A percentile compares a stretch with the other conserved stretches of the same genome.
Evolutionary conservation across 768 basidiomycete genomes (phyloP).

Genomic region (Brasilioporus rufonigricans): DNA sequence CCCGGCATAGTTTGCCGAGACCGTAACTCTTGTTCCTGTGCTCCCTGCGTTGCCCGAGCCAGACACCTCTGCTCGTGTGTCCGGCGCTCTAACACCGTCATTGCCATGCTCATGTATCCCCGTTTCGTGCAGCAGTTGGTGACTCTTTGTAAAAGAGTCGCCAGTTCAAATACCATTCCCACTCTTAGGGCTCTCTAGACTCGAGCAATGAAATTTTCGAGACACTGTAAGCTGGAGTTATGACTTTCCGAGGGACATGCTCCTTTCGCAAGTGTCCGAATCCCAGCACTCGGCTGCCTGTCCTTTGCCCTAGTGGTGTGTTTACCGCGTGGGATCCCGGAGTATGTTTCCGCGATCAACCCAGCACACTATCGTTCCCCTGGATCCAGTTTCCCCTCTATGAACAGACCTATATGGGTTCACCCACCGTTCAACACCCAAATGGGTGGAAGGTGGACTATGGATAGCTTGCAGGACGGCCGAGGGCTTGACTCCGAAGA

Average conservation of each 20-base stretch:
- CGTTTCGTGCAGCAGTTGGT: background rate
- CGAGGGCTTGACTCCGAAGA: background rate
- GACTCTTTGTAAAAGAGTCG: background rate
- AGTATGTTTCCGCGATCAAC: background rate
- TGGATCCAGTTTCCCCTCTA: background rate
- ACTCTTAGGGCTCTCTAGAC: too few relatives aligned
- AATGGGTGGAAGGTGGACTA: background rate
- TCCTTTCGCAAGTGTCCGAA: background rate
- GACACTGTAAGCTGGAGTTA: background rate
- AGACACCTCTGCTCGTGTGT: too few relatives aligned
- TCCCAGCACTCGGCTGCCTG: background rate
- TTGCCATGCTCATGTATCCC: background rate
- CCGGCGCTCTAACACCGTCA: slow-evolving; percentile 16
- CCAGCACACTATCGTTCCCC: background rate
- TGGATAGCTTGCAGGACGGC: background rate
- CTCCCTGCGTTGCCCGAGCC: slow-evolving; percentile 15
- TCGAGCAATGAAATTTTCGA: too few relatives aligned
- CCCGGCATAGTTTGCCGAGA: slow-evolving; percentile 23
- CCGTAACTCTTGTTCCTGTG: slow-evolving; percentile 14
- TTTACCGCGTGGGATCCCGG: slow-evolving; percentile 11
- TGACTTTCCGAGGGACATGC: background rate
- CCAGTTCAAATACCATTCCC: background rate
- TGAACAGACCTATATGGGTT: too few relatives aligned
- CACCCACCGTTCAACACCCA: too few relatives aligned
- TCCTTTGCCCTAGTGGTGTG: slow-evolving; percentile 3